Evolutionary conservation across 768 basidiomycete species (phyloP).

Genomic region (Tylopilus plumbeoviolaceoides): DNA sequence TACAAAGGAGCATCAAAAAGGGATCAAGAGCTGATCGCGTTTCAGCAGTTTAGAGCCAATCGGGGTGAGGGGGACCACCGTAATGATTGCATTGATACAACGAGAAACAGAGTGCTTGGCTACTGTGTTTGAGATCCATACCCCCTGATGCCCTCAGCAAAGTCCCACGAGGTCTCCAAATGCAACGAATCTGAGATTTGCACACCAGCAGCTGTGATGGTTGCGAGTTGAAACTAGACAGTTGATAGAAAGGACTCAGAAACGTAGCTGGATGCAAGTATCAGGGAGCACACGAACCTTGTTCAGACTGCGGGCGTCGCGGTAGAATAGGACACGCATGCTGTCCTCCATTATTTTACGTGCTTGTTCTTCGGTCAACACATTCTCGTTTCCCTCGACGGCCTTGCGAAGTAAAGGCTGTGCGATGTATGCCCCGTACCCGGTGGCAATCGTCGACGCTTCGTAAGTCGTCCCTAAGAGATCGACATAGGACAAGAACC

Average conservation of each 20-base stretch:
- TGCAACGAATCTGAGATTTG: conserved; percentile 74
- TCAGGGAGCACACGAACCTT: conserved; percentile 53
- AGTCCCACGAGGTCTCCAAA: conserved; percentile 81
- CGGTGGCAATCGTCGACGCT: conserved; percentile 90
- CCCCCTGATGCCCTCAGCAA: conserved; percentile 88
- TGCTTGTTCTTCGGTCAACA: conserved; percentile 76
- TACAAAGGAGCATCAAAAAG: neutral
- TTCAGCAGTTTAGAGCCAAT: neutral
- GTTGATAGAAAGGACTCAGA: neutral
- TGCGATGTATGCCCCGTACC: conserved; percentile 90
- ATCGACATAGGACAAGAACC: conserved; percentile 93
- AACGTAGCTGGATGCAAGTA: neutral
- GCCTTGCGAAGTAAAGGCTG: conserved; percentile 88
- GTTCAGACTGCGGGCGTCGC: conserved; percentile 93
- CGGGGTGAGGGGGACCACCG: neutral
- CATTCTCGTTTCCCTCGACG: conserved; percentile 77
- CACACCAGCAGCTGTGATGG: conserved; percentile 72
- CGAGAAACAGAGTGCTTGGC: neutral
- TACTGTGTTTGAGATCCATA: conserved; percentile 92
- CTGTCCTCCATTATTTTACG: conserved; percentile 72
- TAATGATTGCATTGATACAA: conserved; percentile 10
- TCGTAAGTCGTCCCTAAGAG: conserved; percentile 95
- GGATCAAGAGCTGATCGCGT: neutral
- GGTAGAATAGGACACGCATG: conserved; percentile 93
- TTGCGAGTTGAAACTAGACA: conserved; percentile 90